These are phyloP conservation scores for Kokia cookei DNA, from an alignment of 441 rosid species.

Conservation along the genomic window DNA sequence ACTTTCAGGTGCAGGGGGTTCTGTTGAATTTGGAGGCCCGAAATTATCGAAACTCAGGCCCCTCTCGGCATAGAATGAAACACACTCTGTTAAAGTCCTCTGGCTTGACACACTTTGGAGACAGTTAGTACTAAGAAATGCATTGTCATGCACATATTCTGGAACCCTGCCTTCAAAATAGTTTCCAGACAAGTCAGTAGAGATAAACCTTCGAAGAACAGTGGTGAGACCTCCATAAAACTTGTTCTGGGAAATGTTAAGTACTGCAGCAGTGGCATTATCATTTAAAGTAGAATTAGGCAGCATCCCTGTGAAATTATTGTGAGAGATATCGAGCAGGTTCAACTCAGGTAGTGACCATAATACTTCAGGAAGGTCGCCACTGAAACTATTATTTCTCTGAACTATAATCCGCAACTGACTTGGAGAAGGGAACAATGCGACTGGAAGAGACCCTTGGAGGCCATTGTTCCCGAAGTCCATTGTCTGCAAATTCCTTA, in stretches of 20 bases:
- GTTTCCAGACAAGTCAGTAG: not conserved
- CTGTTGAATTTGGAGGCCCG: constrained; percentile 48
- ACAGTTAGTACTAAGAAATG: not conserved
- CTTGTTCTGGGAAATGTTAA: not conserved
- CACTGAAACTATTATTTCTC: constrained; percentile 53
- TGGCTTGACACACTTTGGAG: not conserved
- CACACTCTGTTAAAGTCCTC: not conserved
- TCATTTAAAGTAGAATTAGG: not conserved
- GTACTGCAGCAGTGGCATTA: not conserved
- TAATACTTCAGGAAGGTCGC: constrained; percentile 38
- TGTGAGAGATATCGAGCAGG: constrained; percentile 64
- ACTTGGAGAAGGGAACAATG: constrained; percentile 39
- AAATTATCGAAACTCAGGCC: constrained; percentile 46
- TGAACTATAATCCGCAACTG: constrained; percentile 48
- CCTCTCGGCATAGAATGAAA: not conserved
- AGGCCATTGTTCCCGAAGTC: constrained; percentile 51
- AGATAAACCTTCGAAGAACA: not conserved
- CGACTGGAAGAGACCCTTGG: constrained; percentile 45
- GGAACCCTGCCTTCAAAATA: not conserved
- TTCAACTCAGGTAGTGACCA: constrained; percentile 58
- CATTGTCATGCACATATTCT: not conserved
- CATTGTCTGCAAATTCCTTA: constrained; percentile 52
- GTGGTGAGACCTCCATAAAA: not conserved
- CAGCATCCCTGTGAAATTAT: constrained; percentile 32
- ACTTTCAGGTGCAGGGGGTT: constrained; percentile 24